Evolutionary conservation across 176 grass and related monocot genomes (phyloP).

Genomic region (Alloteropsis semialata): DNA sequence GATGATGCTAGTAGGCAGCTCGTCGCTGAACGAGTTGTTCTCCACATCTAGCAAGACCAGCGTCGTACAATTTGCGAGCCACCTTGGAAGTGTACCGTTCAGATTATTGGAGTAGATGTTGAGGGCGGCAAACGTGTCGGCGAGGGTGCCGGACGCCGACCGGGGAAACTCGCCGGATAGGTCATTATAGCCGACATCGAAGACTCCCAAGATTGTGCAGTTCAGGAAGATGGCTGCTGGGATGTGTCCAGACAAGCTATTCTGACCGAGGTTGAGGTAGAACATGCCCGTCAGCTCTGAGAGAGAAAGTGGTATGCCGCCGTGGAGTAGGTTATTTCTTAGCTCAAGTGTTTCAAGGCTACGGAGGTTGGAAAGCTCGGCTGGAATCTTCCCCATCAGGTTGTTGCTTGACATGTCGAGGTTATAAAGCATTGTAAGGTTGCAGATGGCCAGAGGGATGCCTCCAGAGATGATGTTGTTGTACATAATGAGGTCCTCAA

Average conservation of each 20-base stretch:
- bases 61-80: conserved; percentile 70
- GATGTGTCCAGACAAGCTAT: conserved; percentile 46
- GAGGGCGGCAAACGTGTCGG: not conserved
- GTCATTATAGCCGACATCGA: conserved; percentile 44
- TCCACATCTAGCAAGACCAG: conserved; percentile 77
- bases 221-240: conserved; percentile 54
- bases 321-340: conserved; percentile 35
- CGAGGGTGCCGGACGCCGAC: not conserved
- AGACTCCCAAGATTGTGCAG: conserved; percentile 12
- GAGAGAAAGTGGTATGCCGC: conserved; percentile 48
- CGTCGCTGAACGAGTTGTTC: conserved; percentile 51
- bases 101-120: conserved; percentile 65
- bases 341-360: not conserved
- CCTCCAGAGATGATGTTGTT: conserved; percentile 21
- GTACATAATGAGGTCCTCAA: conserved; percentile 19
- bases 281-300: conserved; percentile 4
- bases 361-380: conserved; percentile 52
- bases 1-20: conserved; percentile 49
- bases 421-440: conserved; percentile 26
- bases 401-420: conserved; percentile 40
- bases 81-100: conserved; percentile 49
- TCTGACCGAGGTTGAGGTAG: conserved; percentile 41
- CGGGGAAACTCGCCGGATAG: conserved; percentile 55
- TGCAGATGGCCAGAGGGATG: conserved; percentile 29
- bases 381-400: conserved; percentile 53